Conservation (phyloP, 139 green algal genomes). For the Chlamydomonas schloesseri region DNA sequence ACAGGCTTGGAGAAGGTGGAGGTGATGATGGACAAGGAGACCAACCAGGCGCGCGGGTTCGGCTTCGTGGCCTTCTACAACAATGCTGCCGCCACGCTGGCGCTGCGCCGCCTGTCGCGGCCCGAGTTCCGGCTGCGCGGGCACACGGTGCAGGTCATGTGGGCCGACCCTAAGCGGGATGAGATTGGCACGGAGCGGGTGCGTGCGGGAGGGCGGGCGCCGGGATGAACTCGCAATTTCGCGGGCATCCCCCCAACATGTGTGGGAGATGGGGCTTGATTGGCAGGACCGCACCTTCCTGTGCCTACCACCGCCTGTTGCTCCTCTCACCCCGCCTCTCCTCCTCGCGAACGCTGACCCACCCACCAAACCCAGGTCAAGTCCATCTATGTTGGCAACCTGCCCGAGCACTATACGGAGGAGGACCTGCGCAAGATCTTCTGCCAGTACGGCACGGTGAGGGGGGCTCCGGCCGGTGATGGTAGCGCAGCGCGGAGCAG, state of each 20-base stretch:
- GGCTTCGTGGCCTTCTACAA: slow-evolving; percentile 95
- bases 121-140: slow-evolving; percentile 74
- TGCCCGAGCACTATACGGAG: slow-evolving; percentile 78
- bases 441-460: slow-evolving; percentile 75
- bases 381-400: slow-evolving; percentile 87
- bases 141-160: slow-evolving; percentile 77
- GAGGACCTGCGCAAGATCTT: slow-evolving; percentile 79
- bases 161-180: slow-evolving; percentile 74
- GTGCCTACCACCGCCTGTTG: background rate
- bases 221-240: too few species aligned
- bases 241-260: too few species aligned
- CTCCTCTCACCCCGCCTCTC: background rate
- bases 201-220: too few species aligned
- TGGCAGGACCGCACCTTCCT: too few species aligned
- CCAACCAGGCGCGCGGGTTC: slow-evolving; percentile 86
- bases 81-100: slow-evolving; percentile 78
- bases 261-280: too few species aligned
- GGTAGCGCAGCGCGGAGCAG: too few species aligned
- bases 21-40: slow-evolving; percentile 74
- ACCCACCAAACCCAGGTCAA: slow-evolving; percentile 70
- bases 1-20: slow-evolving; percentile 73
- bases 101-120: slow-evolving; percentile 69
- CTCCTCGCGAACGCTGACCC: too few species aligned
- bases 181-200: slow-evolving; percentile 57
- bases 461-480: background rate